phyloP scores from a whole-genome alignment of 805 yeast genomes.

The Wickerhamiella bombiphila region DNA sequence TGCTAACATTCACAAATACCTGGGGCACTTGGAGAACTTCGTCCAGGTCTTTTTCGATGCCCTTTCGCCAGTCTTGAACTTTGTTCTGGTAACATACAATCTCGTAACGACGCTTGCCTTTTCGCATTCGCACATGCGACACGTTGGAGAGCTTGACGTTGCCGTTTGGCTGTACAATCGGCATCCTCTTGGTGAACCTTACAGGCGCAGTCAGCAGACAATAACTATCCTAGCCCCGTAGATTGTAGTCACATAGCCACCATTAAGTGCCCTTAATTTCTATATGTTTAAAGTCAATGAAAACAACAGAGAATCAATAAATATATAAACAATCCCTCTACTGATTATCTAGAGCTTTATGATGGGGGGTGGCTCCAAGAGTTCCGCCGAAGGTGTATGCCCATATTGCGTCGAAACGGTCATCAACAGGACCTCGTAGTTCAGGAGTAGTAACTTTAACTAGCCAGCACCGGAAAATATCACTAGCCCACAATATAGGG shows the following conservation, averaged over 20 bases:
- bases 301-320: no score
- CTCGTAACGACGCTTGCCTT: constrained; percentile 80
- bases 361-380: no score
- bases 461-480: background rate
- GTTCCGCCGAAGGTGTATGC: constrained; percentile 1
- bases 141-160: constrained; percentile 90
- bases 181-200: constrained; percentile 28
- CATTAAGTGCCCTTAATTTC: no score
- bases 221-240: no score
- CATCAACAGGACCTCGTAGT: background rate
- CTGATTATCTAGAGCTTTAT: no score
- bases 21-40: constrained; percentile 95
- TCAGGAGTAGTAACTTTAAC: background rate
- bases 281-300: no score
- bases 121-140: constrained; percentile 78
- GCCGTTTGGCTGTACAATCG: constrained; percentile 73
- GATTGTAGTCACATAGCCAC: no score
- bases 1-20: constrained; percentile 81
- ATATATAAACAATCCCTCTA: no score
- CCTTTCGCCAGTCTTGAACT: constrained; percentile 86
- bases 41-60: constrained; percentile 82
- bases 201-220: no score
- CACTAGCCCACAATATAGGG: constrained; percentile 2
- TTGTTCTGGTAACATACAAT: constrained; percentile 94
- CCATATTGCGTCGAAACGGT: background rate